Evolutionary conservation across 163 green algal species (phyloP), one percentile per base, ranked within the genome.

Genomic region (Scenedesmus sp.): DNA sequence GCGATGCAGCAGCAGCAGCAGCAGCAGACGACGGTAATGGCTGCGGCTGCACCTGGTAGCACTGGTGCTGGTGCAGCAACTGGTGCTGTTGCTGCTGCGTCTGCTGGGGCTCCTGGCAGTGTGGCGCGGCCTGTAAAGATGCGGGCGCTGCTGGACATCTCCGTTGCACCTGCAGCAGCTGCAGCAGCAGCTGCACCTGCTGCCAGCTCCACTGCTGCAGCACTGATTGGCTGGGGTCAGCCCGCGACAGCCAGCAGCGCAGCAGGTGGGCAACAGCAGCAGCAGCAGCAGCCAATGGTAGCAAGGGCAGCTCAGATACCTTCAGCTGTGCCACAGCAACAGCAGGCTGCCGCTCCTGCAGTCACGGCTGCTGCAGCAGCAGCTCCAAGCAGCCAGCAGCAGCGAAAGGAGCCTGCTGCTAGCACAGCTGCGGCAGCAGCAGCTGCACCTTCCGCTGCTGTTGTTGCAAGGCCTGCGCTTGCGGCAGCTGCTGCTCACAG

Each of bases 171-270:
- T 24, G 53, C 82, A 33, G 7, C 82, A 56, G 33, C 73, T 24
- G 83, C 59, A 81, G 37, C 68, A 53, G 40, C 83, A 65, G 81
- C 59, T 73, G n/a, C 81, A 22, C 44, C 53, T 35, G 33, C 82
- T 51, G 82, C 30, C n/a, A n/a, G n/a, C 15, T 24, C 82, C 30
- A 59, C 65, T 24, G 43, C 82, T 42, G 40, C 65, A 88, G 82
- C 49, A 72, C 44, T 72, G 33, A 13, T 49, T 65, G 15, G 49
- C 56, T 59, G 53, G 56, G 53, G 53, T 30, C 18, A 53, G 56
- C 56, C 72, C 26, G n/a, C n/a, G n/a, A 24, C 84, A 37, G 46
- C 84, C 18, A 20, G 7, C 26, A 37, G 6, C 16, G 26, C 12
- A 40, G 12, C 51, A 61, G 51, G 13, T 1, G 51, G 51, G 1